phyloP scores from a whole-genome alignment of 176 grass and related monocot genomes.

The Cocos nucifera region DNA sequence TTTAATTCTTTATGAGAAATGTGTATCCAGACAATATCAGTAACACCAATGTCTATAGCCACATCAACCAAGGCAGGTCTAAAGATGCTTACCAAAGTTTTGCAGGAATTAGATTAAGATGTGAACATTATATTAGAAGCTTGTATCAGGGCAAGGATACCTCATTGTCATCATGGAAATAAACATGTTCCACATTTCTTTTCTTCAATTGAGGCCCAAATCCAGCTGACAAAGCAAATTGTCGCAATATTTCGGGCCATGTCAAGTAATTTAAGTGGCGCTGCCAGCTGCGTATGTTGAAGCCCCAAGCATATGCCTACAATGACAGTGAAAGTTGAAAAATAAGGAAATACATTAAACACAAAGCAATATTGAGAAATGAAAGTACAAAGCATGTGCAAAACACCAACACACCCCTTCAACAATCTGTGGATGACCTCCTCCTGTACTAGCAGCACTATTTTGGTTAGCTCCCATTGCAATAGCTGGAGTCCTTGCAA shows the following conservation, averaged over 20 bases:
- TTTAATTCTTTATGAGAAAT: too few relatives aligned
- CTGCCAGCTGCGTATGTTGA: slow-evolving; percentile 81
- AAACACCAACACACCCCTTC: slow-evolving; percentile 52
- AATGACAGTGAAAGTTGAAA: slow-evolving; percentile 8
- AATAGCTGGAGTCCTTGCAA: slow-evolving; percentile 68
- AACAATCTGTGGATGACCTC: slow-evolving; percentile 77
- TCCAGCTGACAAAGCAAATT: slow-evolving; percentile 84
- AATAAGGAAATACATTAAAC: not conserved
- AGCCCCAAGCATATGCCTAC: slow-evolving; percentile 87
- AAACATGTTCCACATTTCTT: slow-evolving; percentile 37
- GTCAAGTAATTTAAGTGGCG: slow-evolving; percentile 66
- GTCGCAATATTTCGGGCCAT: slow-evolving; percentile 88
- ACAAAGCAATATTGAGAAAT: too few relatives aligned
- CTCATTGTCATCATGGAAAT: slow-evolving; percentile 70
- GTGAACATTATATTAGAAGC: too few relatives aligned
- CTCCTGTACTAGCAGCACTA: slow-evolving; percentile 53
- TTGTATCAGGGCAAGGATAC: not conserved
- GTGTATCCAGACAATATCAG: too few relatives aligned
- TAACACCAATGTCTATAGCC: too few relatives aligned
- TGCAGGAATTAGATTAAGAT: too few relatives aligned
- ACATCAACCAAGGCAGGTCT: too few relatives aligned
- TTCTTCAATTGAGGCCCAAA: slow-evolving; percentile 78
- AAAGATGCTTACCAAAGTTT: too few relatives aligned
- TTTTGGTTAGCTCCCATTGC: slow-evolving; percentile 62
- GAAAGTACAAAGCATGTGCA: not conserved